These are phyloP conservation scores for Aphanomyces stellatus DNA, from an alignment of 352 stramenopile genomes.

Conservation along the genomic window DNA sequence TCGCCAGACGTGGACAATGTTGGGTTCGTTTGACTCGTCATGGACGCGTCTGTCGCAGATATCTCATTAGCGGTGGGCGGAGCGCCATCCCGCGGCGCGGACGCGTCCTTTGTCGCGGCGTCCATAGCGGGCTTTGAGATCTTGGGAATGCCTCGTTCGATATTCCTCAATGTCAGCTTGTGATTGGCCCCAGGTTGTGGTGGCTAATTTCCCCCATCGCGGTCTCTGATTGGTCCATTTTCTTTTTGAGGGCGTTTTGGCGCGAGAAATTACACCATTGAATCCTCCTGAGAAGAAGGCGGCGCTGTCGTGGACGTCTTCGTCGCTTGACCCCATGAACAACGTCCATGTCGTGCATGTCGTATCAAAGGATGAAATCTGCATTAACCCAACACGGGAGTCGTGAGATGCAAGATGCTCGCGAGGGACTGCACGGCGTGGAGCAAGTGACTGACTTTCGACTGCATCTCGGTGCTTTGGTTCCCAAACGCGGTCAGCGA, in stretches of 20 bases:
- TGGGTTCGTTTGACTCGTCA: too few relatives aligned
- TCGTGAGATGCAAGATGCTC: conserved; percentile 6
- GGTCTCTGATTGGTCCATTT: background rate
- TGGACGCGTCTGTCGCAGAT: background rate
- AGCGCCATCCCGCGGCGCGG: background rate
- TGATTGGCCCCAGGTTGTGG: background rate
- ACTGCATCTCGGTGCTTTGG: background rate
- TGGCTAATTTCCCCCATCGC: background rate
- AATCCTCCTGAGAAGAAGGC: too few relatives aligned
- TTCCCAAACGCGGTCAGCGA: background rate
- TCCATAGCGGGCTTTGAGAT: background rate
- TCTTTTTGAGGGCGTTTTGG: background rate
- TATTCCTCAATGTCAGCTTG: background rate
- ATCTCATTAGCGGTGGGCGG: background rate
- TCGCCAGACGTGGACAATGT: too few relatives aligned
- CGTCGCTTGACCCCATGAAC: too few relatives aligned
- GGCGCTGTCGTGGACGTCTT: too few relatives aligned
- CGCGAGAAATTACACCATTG: too few relatives aligned
- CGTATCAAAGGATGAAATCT: too few relatives aligned
- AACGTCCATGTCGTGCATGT: too few relatives aligned
- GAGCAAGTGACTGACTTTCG: background rate
- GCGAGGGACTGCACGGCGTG: conserved; percentile 7
- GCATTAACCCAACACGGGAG: background rate
- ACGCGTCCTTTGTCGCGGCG: background rate
- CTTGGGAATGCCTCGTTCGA: background rate